phyloP scores from a whole-genome alignment of 192 early-diverging fungal species.

The Coemansia sp. region DNA sequence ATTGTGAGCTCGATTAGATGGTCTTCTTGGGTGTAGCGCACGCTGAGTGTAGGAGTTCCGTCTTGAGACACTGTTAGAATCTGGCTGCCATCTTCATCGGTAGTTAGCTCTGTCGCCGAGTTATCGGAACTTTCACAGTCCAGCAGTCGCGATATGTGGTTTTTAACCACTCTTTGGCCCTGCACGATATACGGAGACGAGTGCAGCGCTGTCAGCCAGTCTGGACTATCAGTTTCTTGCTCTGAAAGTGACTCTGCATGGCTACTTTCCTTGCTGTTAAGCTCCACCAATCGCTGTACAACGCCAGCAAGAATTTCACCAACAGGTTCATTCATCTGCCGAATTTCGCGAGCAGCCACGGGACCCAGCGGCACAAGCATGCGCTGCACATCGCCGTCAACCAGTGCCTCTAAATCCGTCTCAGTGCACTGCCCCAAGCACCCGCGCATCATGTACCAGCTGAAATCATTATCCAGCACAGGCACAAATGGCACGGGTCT shows the following conservation, averaged over 20 bases:
- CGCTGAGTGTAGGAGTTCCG: neutral
- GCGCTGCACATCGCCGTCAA: constrained; percentile 62
- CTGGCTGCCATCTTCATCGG: too few relatives aligned
- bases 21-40: neutral
- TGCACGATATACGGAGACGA: too few relatives aligned
- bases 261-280: constrained; percentile 68
- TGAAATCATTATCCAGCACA: constrained; percentile 84
- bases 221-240: constrained; percentile 4
- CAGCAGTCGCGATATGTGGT: too few relatives aligned
- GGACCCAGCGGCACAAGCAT: constrained; percentile 87
- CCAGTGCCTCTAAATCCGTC: constrained; percentile 79
- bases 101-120: too few relatives aligned
- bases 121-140: too few relatives aligned
- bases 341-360: constrained; percentile 72
- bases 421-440: constrained; percentile 69
- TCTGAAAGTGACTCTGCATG: constrained; percentile 60
- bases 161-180: too few relatives aligned
- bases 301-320: constrained; percentile 82
- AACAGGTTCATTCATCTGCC: constrained; percentile 75
- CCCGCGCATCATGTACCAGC: constrained; percentile 92
- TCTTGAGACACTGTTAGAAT: too few relatives aligned
- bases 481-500: constrained; percentile 92
- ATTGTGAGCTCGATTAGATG: constrained; percentile 55
- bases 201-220: too few relatives aligned
- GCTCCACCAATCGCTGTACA: constrained; percentile 69